These are phyloP conservation scores for Capsicum baccatum DNA, from an alignment of 257 asterid genomes.

Conservation along the genomic window DNA sequence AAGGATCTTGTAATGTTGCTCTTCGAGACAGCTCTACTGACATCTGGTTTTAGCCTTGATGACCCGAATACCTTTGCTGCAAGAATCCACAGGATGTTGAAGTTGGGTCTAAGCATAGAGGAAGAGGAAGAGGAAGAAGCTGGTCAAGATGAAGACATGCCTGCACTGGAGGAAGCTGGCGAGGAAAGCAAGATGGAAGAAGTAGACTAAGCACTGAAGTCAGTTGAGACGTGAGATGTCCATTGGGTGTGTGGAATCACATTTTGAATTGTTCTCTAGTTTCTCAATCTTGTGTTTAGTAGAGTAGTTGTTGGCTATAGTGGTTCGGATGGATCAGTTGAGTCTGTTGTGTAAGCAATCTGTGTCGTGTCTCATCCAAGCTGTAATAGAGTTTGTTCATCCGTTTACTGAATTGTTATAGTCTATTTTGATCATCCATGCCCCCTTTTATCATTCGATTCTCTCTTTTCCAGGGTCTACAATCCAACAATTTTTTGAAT, in stretches of 20 bases:
- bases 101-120: constrained; percentile 79
- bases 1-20: constrained; percentile 71
- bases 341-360: not conserved
- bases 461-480: too few relatives aligned
- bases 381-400: not conserved
- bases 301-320: not conserved
- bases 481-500: too few relatives aligned
- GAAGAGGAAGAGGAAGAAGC: constrained; percentile 67
- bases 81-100: constrained; percentile 81
- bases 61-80: constrained; percentile 74
- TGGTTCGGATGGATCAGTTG: not conserved
- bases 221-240: not conserved
- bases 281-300: not conserved
- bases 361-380: not conserved
- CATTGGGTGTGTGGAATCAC: not conserved
- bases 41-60: constrained; percentile 86
- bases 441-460: not conserved
- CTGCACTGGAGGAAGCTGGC: constrained; percentile 68
- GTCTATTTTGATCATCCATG: not conserved
- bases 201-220: constrained; percentile 53
- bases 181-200: constrained; percentile 97
- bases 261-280: not conserved
- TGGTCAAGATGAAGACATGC: constrained; percentile 70
- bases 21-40: constrained; percentile 74
- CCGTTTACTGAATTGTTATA: not conserved